Evolutionary conservation across 345 rosid species (phyloP).

Genomic region (Chamaenerion angustifolium): DNA sequence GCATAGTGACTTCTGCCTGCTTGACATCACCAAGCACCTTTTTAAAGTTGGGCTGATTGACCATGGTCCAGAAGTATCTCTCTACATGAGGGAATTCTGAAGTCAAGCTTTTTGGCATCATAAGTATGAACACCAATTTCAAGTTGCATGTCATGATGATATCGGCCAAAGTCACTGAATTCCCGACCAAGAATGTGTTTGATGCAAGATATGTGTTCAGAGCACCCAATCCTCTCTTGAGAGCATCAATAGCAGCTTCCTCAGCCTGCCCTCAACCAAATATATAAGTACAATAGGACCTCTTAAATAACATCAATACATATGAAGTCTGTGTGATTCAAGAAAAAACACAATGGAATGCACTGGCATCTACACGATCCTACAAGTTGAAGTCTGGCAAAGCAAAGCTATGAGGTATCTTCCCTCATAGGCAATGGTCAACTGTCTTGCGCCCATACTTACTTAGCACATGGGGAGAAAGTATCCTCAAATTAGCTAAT

Average conservation of each 20-base stretch:
- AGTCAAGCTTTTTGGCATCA: slow-evolving; percentile 72
- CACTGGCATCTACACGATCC: too few relatives aligned
- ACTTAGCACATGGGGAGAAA: too few relatives aligned
- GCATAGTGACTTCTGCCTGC: slow-evolving; percentile 55
- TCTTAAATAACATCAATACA: too few relatives aligned
- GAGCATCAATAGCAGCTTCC: slow-evolving; percentile 53
- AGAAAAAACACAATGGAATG: too few relatives aligned
- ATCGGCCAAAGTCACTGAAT: slow-evolving; percentile 81
- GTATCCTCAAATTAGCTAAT: too few relatives aligned
- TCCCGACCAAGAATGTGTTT: slow-evolving; percentile 83
- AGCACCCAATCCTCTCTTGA: slow-evolving; percentile 76
- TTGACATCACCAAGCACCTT: slow-evolving; percentile 73
- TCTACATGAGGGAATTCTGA: slow-evolving; percentile 90
- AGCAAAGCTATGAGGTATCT: not conserved
- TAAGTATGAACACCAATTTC: slow-evolving; percentile 24
- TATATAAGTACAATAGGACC: too few relatives aligned
- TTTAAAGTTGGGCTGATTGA: slow-evolving; percentile 79
- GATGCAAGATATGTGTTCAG: slow-evolving; percentile 59
- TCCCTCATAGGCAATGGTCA: too few relatives aligned
- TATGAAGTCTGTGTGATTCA: too few relatives aligned
- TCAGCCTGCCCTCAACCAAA: slow-evolving; percentile 36
- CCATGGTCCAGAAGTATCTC: slow-evolving; percentile 95
- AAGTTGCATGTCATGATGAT: slow-evolving; percentile 68
- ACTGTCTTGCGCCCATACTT: not conserved
- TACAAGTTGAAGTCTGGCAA: too few relatives aligned